These are phyloP conservation scores for Dictyostelium capitatum DNA, from an alignment of 78 protist species.

Conservation along the genomic window DNA sequence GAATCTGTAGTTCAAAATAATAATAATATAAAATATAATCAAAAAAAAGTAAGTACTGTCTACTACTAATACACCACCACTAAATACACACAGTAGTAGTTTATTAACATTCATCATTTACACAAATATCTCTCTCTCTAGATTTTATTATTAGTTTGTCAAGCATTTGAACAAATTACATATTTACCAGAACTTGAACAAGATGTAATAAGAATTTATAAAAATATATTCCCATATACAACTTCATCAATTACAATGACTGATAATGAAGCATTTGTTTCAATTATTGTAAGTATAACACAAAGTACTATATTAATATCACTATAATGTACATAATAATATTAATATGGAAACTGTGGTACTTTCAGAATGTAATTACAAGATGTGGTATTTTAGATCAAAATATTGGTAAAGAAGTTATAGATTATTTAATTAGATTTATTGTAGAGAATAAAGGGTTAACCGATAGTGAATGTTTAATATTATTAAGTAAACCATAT, in stretches of 20 bases:
- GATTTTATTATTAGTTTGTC: slow-evolving; percentile 42
- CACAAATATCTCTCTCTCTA: not conserved
- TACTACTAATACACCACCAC: no score
- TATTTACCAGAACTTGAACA: slow-evolving; percentile 28
- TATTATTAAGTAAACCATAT: slow-evolving; percentile 14
- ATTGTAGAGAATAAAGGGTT: slow-evolving; percentile 29
- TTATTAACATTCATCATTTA: no score
- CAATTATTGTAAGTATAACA: slow-evolving; percentile 51
- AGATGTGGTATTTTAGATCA: slow-evolving; percentile 60
- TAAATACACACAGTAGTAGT: not conserved
- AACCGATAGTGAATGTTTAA: not conserved
- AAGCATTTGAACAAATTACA: slow-evolving; percentile 63
- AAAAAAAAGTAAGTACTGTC: slow-evolving; percentile 34
- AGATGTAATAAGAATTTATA: slow-evolving; percentile 47
- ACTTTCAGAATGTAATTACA: slow-evolving; percentile 43
- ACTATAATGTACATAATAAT: not conserved
- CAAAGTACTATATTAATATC: not conserved
- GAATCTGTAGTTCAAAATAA: slow-evolving; percentile 6
- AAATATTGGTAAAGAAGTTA: slow-evolving; percentile 52
- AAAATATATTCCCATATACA: slow-evolving; percentile 42
- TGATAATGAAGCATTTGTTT: slow-evolving; percentile 64
- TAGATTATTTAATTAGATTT: slow-evolving; percentile 42
- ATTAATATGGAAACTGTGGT: not conserved
- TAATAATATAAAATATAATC: slow-evolving; percentile 25
- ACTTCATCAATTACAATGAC: not conserved